Conservation (phyloP, 1,139 yeast genomes). For the Pichia norvegensis region DNA sequence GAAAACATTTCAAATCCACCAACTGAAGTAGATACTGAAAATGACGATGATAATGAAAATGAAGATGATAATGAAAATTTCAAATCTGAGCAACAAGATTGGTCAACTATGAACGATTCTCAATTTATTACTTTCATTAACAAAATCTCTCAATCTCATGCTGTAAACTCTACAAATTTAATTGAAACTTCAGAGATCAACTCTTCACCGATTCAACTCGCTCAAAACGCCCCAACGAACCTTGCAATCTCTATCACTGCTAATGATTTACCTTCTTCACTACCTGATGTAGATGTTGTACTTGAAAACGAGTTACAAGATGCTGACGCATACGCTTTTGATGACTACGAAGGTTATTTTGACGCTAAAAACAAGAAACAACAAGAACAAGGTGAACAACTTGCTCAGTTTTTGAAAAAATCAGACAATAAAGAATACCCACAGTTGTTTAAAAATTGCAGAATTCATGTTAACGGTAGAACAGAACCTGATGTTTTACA, state of each 20-base stretch:
- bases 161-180: conserved; percentile 19
- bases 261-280: neutral
- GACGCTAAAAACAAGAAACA: conserved; percentile 61
- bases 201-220: conserved; percentile 11
- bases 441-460: conserved; percentile 53
- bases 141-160: conserved; percentile 24
- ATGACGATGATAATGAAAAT: conserved; percentile 1
- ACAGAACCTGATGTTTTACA: conserved; percentile 71
- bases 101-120: conserved; percentile 36
- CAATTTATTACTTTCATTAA: conserved; percentile 36
- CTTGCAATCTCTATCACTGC: no score
- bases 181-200: neutral
- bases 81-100: conserved; percentile 9
- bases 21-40: conserved; percentile 7
- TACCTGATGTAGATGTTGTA: neutral
- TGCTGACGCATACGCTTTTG: conserved; percentile 48
- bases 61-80: neutral
- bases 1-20: neutral
- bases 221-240: conserved; percentile 8
- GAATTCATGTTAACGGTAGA: conserved; percentile 76
- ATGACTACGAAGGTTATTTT: conserved; percentile 64
- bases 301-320: conserved; percentile 8
- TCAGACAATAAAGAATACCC: conserved; percentile 24
- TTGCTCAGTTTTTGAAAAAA: conserved; percentile 41
- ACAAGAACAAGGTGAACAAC: conserved; percentile 53